phyloP scores from a whole-genome alignment of 768 basidiomycete genomes.

The Gloeostereum incarnatum region DNA sequence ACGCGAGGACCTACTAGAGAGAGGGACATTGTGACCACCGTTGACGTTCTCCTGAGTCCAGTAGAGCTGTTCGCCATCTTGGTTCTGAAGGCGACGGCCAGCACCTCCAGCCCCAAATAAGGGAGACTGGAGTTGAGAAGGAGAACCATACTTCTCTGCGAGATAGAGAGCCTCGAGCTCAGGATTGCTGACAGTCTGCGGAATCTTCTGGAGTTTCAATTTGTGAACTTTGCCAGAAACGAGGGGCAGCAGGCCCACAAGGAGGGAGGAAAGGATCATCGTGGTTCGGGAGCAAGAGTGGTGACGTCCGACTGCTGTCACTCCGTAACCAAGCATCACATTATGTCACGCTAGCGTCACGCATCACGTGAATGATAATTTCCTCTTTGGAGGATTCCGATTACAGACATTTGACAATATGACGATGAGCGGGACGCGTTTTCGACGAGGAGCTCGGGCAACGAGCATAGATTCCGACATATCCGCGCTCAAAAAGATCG shows the following conservation, averaged over 20 bases:
- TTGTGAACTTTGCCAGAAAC: constrained; percentile 58
- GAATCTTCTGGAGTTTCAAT: constrained; percentile 84
- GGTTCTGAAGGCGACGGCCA: constrained; percentile 45
- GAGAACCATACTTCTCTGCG: constrained; percentile 85
- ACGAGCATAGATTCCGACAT: constrained; percentile 5
- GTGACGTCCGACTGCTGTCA: too few relatives aligned
- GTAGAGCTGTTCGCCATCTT: constrained; percentile 50
- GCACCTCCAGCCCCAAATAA: constrained; percentile 67
- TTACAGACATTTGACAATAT: too few relatives aligned
- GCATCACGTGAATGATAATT: too few relatives aligned
- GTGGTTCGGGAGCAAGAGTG: constrained; percentile 12
- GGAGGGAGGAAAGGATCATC: constrained; percentile 29
- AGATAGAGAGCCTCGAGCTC: constrained; percentile 75
- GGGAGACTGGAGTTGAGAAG: constrained; percentile 36
- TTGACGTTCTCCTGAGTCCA: constrained; percentile 76
- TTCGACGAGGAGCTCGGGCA: constrained; percentile 4
- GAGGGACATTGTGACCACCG: constrained; percentile 80
- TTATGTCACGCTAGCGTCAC: too few relatives aligned
- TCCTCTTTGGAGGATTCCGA: too few relatives aligned
- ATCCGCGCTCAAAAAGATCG: constrained; percentile 29
- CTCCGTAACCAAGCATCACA: too few relatives aligned
- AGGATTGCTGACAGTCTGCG: constrained; percentile 50
- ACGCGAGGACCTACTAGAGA: constrained; percentile 59
- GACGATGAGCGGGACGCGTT: too few relatives aligned
- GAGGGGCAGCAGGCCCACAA: constrained; percentile 38